Base-by-base conservation (phyloP, 1,139 yeast species). In the Lodderomyces metapsilosis region DNA sequence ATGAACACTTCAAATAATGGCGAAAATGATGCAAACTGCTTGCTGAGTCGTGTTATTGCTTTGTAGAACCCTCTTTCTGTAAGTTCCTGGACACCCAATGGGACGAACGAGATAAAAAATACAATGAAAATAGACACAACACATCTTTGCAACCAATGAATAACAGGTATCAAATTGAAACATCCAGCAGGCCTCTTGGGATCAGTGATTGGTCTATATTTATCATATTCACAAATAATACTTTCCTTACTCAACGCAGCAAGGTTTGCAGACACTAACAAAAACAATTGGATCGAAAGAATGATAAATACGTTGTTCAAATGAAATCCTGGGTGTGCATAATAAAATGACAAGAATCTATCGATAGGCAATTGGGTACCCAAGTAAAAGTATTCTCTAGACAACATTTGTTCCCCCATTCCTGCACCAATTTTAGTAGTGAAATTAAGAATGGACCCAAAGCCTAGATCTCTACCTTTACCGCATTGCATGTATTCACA, bases 401-500 rank as follows among this genome's bases (percentile, higher is more conserved):
- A 87, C 12, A 88, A 62, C 58, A 87, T 74, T 53, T 88, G 96
- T 55, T 88, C 96, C 0, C 96, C 96, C 96, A 88, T 88, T 1
- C 96, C 96, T 32, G 95, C 92, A 0, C 96, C 96, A 53, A 88
- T 88, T 56, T 88, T 88, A 0, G 92, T 81, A 0, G 95, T 88
- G 58, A 88, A 88, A 53, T 87, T 88, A 46, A 88, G 66, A 38
- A 88, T 86, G 0, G 96, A 84, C 0, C 86, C 82, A 60, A 88
- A 88, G 0, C 96, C 96, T 32, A 88, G 67, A 62, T 88, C 96
- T 47, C 96, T 68, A 0, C 96, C 96, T 58, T 88, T 88, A 0
- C 96, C 96, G 63, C 96, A 88, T 56, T 88, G 96, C 54, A 76
- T 83, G 55, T 84, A 88, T 54, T 88, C 96, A 57, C 94, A 82